Conservation (phyloP, 208 protist species). For the Wallacemonas rigidus region DNA sequence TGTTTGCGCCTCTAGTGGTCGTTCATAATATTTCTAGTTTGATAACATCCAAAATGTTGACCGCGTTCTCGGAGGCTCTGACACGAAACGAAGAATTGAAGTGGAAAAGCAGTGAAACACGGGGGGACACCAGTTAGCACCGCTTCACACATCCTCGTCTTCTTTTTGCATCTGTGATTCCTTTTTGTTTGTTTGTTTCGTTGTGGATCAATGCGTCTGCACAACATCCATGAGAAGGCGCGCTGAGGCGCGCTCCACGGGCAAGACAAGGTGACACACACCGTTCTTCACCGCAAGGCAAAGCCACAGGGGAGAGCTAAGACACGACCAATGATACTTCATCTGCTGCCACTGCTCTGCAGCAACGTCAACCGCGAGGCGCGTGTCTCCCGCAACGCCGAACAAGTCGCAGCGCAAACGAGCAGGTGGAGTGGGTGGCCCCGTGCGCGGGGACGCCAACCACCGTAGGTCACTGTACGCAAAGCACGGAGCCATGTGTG, state of each 20-base stretch:
- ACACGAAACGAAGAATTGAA: too few relatives aligned
- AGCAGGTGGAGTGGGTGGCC: background rate
- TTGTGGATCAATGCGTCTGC: too few relatives aligned
- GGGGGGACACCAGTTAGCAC: too few relatives aligned
- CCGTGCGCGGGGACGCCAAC: too few relatives aligned
- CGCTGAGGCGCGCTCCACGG: background rate
- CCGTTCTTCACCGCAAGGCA: background rate
- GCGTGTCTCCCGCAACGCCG: background rate
- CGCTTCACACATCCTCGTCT: too few relatives aligned
- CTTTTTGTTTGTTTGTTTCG: background rate
- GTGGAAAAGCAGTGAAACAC: too few relatives aligned
- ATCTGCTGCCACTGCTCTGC: background rate
- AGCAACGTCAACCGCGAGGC: background rate
- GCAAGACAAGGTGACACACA: conserved; percentile 5
- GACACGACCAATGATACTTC: too few relatives aligned
- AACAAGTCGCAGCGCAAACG: background rate
- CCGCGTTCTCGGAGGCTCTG: too few relatives aligned
- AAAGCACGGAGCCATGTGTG: background rate
- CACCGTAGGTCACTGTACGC: background rate
- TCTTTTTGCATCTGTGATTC: background rate
- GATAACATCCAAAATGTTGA: too few relatives aligned
- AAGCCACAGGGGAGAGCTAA: background rate
- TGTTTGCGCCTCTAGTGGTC: too few relatives aligned
- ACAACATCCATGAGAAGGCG: background rate
- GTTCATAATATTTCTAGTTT: too few relatives aligned